Conservation (phyloP, 257 asterid species). For the Lycium ferocissimum region DNA sequence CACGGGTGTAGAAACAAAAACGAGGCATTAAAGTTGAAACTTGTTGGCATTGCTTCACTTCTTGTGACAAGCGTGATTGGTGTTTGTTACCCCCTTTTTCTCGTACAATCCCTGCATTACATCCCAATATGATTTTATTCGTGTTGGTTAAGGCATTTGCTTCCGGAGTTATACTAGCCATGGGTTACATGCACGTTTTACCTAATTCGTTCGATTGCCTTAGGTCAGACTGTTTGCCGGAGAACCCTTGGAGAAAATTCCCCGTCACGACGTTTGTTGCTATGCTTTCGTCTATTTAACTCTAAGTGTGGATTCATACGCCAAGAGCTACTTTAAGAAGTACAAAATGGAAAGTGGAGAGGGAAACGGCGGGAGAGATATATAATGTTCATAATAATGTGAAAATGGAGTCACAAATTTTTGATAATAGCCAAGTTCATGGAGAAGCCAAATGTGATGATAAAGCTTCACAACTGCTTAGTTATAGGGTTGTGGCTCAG, state of each 20-base stretch:
- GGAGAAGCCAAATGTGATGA: slow-evolving; percentile 2
- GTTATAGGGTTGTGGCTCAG: slow-evolving; percentile 38
- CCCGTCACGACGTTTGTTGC: slow-evolving; percentile 53
- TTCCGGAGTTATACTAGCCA: slow-evolving; percentile 50
- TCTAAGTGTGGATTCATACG: slow-evolving; percentile 47
- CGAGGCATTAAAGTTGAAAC: slow-evolving; percentile 40
- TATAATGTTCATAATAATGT: neutral
- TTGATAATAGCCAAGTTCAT: neutral
- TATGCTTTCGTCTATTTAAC: slow-evolving; percentile 50
- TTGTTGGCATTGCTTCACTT: slow-evolving; percentile 46
- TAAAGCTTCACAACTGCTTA: slow-evolving; percentile 32
- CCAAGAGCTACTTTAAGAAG: slow-evolving; percentile 46
- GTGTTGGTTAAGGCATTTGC: slow-evolving; percentile 53
- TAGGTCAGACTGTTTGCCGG: slow-evolving; percentile 46
- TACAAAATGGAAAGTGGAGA: neutral
- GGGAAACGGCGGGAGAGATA: neutral
- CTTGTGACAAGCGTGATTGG: slow-evolving; percentile 47
- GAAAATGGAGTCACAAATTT: slow-evolving; percentile 30
- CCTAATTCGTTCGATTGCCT: slow-evolving; percentile 49
- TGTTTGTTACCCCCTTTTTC: slow-evolving; percentile 46
- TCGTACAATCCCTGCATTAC: slow-evolving; percentile 35
- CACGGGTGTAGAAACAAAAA: slow-evolving; percentile 30
- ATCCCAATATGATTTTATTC: slow-evolving; percentile 42
- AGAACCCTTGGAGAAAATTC: slow-evolving; percentile 47
- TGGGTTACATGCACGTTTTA: slow-evolving; percentile 56